phyloP scores from a whole-genome alignment of 1,284 basidiomycete species.

The Ganoderma resinaceum region DNA sequence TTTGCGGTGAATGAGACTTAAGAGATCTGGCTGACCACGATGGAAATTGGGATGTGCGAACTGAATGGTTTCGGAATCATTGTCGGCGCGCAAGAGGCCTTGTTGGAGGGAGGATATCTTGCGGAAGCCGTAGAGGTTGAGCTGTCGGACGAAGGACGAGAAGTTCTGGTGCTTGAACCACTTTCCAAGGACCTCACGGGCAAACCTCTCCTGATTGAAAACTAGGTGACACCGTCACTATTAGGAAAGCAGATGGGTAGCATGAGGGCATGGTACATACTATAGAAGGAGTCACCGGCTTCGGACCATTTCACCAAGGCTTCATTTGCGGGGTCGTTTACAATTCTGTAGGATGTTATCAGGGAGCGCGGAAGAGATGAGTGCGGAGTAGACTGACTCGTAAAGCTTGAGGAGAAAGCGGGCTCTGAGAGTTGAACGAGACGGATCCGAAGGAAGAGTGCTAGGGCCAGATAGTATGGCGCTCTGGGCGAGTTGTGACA shows the following conservation, averaged over 20 bases:
- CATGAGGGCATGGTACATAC: slow-evolving; percentile 36
- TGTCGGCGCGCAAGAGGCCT: slow-evolving; percentile 85
- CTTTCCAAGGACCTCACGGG: slow-evolving; percentile 86
- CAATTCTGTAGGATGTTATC: slow-evolving; percentile 70
- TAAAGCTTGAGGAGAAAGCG: slow-evolving; percentile 94
- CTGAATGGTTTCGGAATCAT: slow-evolving; percentile 90
- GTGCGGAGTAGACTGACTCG: slow-evolving; percentile 56
- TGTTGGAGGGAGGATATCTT: slow-evolving; percentile 96
- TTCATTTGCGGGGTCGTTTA: slow-evolving; percentile 84
- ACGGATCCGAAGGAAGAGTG: slow-evolving; percentile 44
- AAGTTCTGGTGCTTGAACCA: slow-evolving; percentile 99
- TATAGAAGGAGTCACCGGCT: slow-evolving; percentile 76
- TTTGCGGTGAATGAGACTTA: slow-evolving; percentile 87
- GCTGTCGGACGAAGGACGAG: slow-evolving; percentile 92
- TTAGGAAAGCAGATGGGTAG: slow-evolving; percentile 2
- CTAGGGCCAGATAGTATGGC: slow-evolving; percentile 57
- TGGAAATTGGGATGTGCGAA: slow-evolving; percentile 93
- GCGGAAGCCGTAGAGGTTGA: slow-evolving; percentile 98
- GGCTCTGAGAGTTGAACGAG: slow-evolving; percentile 40
- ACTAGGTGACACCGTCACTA: slow-evolving; percentile 59
- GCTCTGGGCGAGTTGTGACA: slow-evolving; percentile 52
- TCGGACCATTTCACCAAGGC: slow-evolving; percentile 91
- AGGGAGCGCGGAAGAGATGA: neutral
- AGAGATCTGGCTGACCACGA: slow-evolving; percentile 89
- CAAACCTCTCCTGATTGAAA: slow-evolving; percentile 93